Percentiles rank a stretch among this genome's conserved stretches.
Evolutionary conservation across 2,329 filamentous ascomycete species (phyloP).

Genomic region (Bipolaris bicolor): DNA sequence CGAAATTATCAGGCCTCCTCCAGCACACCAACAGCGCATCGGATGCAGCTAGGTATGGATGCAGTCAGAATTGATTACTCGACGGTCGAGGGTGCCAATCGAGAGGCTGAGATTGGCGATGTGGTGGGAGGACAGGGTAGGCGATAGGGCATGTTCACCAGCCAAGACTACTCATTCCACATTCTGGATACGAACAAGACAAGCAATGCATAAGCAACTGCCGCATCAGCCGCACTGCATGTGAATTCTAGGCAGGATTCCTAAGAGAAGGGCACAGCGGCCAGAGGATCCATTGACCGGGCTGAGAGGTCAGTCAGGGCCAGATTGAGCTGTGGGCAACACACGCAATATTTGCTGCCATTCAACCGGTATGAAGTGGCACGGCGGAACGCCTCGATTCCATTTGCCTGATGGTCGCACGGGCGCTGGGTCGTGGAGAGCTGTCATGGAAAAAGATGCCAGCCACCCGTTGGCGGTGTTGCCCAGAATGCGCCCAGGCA

Average conservation of each 20-base stretch:
- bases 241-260: neutral
- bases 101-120: conserved; percentile 9
- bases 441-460: conserved; percentile 7
- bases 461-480: conserved; percentile 10
- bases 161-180: conserved; percentile 7
- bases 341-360: conserved; percentile 8
- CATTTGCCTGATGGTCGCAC: conserved; percentile 1
- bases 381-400: neutral
- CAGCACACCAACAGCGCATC: neutral
- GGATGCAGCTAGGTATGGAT: conserved; percentile 1
- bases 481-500: conserved; percentile 11
- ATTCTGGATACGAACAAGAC: conserved; percentile 9
- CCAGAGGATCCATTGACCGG: conserved; percentile 5
- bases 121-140: conserved; percentile 2
- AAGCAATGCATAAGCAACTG: conserved; percentile 15
- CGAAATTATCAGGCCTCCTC: conserved; percentile 7
- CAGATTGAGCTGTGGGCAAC: conserved; percentile 3
- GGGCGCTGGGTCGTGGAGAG: conserved; percentile 3
- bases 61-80: conserved; percentile 6
- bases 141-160: conserved; percentile 7
- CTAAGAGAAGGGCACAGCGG: conserved; percentile 4
- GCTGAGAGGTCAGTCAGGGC: neutral
- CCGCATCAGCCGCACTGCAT: conserved; percentile 12
- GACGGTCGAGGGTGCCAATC: conserved; percentile 2
- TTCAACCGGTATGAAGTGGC: conserved; percentile 8